phyloP scores from a whole-genome alignment of 2,329 filamentous ascomycete genomes.

The Calonectria crousiana region DNA sequence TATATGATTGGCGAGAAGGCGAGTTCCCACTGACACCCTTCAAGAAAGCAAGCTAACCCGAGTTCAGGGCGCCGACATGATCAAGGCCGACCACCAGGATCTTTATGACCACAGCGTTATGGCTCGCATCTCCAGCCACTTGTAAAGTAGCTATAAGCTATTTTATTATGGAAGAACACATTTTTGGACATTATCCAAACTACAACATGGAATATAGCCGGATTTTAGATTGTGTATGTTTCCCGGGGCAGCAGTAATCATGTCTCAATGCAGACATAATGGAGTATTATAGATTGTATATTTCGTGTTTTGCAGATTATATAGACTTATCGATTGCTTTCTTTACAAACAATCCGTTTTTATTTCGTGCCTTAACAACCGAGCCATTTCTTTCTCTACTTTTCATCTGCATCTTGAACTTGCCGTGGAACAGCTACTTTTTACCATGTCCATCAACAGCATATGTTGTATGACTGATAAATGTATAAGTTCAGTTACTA shows the following conservation, averaged over 20 bases:
- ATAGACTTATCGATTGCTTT: background rate
- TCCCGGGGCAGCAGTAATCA: background rate
- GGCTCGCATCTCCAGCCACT: slow-evolving; percentile 9
- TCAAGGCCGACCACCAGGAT: slow-evolving; percentile 22
- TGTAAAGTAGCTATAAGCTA: background rate
- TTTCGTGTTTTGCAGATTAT: background rate
- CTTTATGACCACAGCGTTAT: slow-evolving; percentile 4
- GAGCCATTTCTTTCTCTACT: background rate
- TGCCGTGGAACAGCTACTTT: no score
- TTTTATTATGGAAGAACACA: background rate
- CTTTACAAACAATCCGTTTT: background rate
- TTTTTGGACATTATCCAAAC: no score
- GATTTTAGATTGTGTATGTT: background rate
- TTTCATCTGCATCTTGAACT: background rate
- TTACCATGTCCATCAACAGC: background rate
- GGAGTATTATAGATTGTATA: background rate
- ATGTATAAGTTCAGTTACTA: no score
- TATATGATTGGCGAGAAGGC: slow-evolving; percentile 72
- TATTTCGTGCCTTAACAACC: background rate
- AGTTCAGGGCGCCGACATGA: slow-evolving; percentile 30
- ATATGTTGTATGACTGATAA: no score
- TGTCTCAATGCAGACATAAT: no score
- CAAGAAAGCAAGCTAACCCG: background rate
- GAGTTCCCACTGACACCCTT: background rate
- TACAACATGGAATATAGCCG: no score